These are phyloP conservation scores for Podospora conica DNA, from an alignment of 495 filamentous ascomycete genomes.

Conservation along the genomic window DNA sequence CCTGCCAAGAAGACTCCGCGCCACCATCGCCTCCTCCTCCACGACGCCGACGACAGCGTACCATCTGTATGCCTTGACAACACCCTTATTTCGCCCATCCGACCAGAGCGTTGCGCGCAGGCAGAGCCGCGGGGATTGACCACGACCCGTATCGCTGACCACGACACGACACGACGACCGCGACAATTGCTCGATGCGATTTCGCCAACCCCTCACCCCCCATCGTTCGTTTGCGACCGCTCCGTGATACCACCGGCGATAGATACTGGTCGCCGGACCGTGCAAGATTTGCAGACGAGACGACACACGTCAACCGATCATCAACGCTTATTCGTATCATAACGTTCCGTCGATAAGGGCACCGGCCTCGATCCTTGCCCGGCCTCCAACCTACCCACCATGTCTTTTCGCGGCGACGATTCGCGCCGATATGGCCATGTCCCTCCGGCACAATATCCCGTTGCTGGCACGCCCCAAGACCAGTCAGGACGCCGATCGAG, in stretches of 20 bases:
- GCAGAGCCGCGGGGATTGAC: not conserved
- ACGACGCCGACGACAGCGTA: not conserved
- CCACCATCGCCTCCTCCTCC: not conserved
- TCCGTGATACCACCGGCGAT: not conserved
- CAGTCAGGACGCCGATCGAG: slow-evolving; percentile 54
- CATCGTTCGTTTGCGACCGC: not conserved
- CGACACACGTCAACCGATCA: not conserved
- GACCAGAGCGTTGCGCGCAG: not conserved
- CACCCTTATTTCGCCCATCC: not conserved
- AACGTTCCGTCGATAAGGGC: not conserved
- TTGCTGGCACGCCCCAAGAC: slow-evolving; percentile 32
- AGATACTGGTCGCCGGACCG: not conserved
- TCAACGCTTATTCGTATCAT: not conserved
- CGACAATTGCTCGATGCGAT: not conserved
- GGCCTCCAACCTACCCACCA: slow-evolving; percentile 20
- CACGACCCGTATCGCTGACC: not conserved
- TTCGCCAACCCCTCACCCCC: not conserved
- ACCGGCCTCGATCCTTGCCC: not conserved
- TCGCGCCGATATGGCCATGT: slow-evolving; percentile 53
- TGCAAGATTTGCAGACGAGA: not conserved
- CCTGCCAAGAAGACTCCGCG: not conserved
- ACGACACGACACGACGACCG: not conserved
- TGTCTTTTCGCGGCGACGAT: slow-evolving; percentile 51
- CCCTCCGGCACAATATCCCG: slow-evolving; percentile 51
- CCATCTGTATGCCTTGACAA: not conserved